phyloP scores from a whole-genome alignment of 2,329 filamentous ascomycete genomes.

The Colletotrichum camelliae region DNA sequence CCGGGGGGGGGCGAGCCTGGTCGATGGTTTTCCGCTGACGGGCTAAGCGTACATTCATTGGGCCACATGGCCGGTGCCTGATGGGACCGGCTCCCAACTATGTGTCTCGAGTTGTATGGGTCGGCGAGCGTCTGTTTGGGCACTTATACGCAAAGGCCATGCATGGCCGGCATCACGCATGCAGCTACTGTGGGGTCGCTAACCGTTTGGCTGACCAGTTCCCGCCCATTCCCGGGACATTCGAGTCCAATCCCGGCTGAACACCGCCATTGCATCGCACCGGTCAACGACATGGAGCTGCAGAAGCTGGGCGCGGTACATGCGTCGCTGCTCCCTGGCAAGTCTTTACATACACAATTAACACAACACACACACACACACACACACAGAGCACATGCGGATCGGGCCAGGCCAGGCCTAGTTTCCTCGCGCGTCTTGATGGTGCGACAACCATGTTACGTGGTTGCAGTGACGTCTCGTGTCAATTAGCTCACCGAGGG shows the following conservation, averaged over 20 bases:
- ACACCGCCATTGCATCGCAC: neutral
- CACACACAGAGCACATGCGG: neutral
- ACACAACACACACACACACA: neutral
- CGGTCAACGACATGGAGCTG: neutral
- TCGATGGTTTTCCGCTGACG: slow-evolving; percentile 11
- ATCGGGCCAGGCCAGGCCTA: neutral
- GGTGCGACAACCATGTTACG: neutral
- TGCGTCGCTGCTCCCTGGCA: neutral
- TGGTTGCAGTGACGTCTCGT: neutral
- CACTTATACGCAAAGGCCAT: slow-evolving; percentile 20
- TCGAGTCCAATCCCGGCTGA: neutral
- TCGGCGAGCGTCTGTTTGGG: slow-evolving; percentile 18
- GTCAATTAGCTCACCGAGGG: neutral
- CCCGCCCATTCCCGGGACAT: neutral
- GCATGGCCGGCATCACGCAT: slow-evolving; percentile 23
- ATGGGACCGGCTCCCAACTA: slow-evolving; percentile 21
- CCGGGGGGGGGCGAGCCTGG: neutral
- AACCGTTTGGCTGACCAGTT: neutral
- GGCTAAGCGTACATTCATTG: slow-evolving; percentile 4
- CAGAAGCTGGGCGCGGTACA: neutral
- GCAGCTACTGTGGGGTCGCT: slow-evolving; percentile 19
- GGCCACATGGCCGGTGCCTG: slow-evolving; percentile 24
- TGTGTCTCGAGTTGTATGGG: slow-evolving; percentile 26
- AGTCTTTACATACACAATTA: neutral
- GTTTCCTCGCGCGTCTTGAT: neutral